phyloP scores from a whole-genome alignment of 441 rosid species.

The Corymbia calophylla region DNA sequence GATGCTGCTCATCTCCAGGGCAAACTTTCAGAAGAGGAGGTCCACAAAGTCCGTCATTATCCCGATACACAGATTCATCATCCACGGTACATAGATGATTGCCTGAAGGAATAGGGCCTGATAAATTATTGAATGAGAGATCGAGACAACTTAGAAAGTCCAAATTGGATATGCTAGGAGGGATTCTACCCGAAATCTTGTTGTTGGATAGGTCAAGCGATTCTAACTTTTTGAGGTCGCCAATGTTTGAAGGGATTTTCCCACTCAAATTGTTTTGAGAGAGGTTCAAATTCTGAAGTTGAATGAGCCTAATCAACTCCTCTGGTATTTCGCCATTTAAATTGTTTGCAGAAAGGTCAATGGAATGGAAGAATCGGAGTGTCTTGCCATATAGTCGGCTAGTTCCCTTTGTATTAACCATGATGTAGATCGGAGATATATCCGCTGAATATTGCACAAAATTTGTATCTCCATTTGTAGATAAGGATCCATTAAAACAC shows the following conservation, averaged over 20 bases:
- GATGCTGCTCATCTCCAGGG: fast-evolving
- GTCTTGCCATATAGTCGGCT: conserved; percentile 2
- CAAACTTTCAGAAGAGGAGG: not conserved
- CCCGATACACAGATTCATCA: not conserved
- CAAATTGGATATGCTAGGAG: not conserved
- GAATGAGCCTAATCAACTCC: conserved; percentile 17
- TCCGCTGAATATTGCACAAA: not conserved
- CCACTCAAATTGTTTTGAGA: conserved; percentile 28
- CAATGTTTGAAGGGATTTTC: conserved; percentile 24
- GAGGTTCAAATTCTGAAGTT: conserved; percentile 29
- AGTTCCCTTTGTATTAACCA: conserved; percentile 28
- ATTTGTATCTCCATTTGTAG: conserved; percentile 8
- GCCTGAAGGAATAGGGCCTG: fast-evolving
- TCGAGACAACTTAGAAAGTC: not conserved
- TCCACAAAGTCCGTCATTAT: not conserved
- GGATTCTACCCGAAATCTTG: not conserved
- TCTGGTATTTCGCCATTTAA: conserved; percentile 34
- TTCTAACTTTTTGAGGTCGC: conserved; percentile 26
- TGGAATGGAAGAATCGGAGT: conserved; percentile 15
- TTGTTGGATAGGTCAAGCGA: conserved; percentile 23
- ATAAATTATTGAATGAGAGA: not conserved
- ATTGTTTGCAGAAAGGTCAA: conserved; percentile 48
- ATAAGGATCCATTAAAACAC: conserved; percentile 32
- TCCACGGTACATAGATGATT: not conserved
- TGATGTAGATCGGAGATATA: conserved; percentile 29